Evolutionary conservation across 78 protist genomes (phyloP), one percentile per base, ranked within the genome.

Genomic region (Fonticula alba): DNA sequence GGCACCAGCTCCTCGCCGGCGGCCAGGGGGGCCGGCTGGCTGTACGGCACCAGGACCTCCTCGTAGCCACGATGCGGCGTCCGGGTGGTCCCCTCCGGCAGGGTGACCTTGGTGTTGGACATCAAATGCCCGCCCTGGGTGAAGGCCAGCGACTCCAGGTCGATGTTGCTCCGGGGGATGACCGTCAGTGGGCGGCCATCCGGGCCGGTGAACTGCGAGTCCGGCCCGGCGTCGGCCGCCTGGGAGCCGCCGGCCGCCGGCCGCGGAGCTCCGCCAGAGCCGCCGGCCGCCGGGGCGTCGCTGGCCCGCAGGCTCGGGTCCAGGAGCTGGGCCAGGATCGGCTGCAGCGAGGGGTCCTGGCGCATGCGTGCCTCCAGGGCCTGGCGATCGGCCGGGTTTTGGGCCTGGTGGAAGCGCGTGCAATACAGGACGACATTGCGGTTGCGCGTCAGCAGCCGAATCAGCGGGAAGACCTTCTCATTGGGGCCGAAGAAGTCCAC

Each of bases 1-100:
- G 31, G 36, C 19, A 74, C 64, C 10, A 69, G 64, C 51, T 36
- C 13, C 67, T 61, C 82, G 19, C 62, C 47, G 15, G 24, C 72
- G 9, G 14, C 71, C 35, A 31, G 19, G 20, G 65, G 82, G 72
- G 52, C 41, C 37, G 66, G 37, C 52, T 43, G 43, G 17, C 17
- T 7, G 22, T 22, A n/a, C 32, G 95, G 99, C 4, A 91, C 72
- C 62, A 70, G 79, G 9, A 92, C 72, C 71, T 84, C 87, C 29
- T 83, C 92, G 73, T 75, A 89, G 33, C 89, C 93, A 72, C 80
- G 75, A 50, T 71, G 35, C 31, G 40, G 41, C 49, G 53, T 71
- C 27, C 83, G 71, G 56, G 61, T 38, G 10, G 77, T 68, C 59
- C 87, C 87, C 20, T 71, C 63, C 15, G 89, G 94, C n/a, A 88